These are phyloP conservation scores for Leccinum proliferum DNA, from an alignment of 1,284 basidiomycete species.

Conservation along the genomic window DNA sequence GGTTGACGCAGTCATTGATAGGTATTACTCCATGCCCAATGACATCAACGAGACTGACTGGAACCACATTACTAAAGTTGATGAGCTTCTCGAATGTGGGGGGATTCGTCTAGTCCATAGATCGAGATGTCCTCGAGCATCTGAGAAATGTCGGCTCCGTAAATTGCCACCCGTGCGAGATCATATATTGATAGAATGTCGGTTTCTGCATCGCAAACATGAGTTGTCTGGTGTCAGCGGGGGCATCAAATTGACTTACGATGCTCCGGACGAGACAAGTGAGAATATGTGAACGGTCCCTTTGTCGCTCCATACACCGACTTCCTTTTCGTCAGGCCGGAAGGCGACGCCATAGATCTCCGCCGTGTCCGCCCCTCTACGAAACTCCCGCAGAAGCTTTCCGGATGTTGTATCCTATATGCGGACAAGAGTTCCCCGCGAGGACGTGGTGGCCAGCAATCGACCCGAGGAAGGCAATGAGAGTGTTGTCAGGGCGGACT, in stretches of 20 bases:
- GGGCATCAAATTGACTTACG: conserved; percentile 42
- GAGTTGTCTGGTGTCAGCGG: conserved; percentile 2
- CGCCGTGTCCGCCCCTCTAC: conserved; percentile 87
- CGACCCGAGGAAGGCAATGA: conserved; percentile 75
- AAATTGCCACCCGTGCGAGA: no score
- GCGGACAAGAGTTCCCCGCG: conserved; percentile 81
- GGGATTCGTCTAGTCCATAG: no score
- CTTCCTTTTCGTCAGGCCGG: conserved; percentile 70
- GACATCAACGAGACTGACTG: no score
- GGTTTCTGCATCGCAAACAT: conserved; percentile 48
- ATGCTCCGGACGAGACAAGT: conserved; percentile 55
- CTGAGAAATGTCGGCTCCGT: no score
- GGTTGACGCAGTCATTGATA: no score
- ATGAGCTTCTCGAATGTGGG: no score
- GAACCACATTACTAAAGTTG: no score
- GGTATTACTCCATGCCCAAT: no score
- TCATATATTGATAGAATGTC: conserved; percentile 34
- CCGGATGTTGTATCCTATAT: conserved; percentile 83
- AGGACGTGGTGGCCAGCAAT: conserved; percentile 81
- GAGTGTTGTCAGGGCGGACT: conserved; percentile 73
- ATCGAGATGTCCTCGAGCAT: no score
- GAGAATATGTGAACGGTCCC: conserved; percentile 92
- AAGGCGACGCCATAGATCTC: conserved; percentile 88
- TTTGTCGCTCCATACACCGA: conserved; percentile 94
- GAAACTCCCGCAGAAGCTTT: conserved; percentile 74